phyloP scores from a whole-genome alignment of 2,329 filamentous ascomycete genomes.

The Macrophomina pseudophaseolina region DNA sequence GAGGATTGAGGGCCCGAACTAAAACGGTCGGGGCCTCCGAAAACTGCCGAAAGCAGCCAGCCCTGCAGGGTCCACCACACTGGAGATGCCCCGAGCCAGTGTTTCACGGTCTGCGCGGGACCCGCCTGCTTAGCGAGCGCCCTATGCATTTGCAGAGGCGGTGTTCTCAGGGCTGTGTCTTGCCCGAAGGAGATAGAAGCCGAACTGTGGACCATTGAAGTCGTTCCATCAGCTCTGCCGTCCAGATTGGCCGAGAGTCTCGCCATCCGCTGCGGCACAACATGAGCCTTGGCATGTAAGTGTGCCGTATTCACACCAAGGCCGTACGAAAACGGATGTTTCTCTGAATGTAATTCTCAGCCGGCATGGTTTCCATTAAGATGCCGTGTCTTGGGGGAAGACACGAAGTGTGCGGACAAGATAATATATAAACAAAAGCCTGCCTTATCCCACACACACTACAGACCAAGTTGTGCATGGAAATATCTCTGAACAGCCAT shows the following conservation, averaged over 20 bases:
- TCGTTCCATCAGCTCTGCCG: background rate
- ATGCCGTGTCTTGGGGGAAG: background rate
- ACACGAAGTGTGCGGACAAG: background rate
- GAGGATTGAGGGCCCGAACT: background rate
- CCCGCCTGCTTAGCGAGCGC: background rate
- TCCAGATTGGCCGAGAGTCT: background rate
- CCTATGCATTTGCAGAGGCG: background rate
- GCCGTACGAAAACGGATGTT: conserved; percentile 12
- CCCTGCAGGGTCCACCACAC: background rate
- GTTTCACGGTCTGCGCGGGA: conserved; percentile 4
- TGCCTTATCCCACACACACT: background rate
- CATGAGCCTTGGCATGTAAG: background rate
- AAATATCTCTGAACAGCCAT: background rate
- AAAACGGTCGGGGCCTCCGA: background rate
- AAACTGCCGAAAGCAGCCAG: background rate
- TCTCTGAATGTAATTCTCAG: background rate
- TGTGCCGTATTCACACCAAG: conserved; percentile 1
- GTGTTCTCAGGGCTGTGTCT: conserved; percentile 3
- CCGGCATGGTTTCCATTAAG: background rate
- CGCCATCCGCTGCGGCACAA: background rate
- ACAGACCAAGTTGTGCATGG: background rate
- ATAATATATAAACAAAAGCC: background rate
- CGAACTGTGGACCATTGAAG: background rate
- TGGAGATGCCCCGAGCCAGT: background rate
- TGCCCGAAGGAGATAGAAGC: background rate